A percentile compares a stretch with the other conserved stretches of the same genome.
These are phyloP conservation scores for Coelastrella sp. DNA, from an alignment of 139 green algal genomes.

Conservation along the genomic window DNA sequence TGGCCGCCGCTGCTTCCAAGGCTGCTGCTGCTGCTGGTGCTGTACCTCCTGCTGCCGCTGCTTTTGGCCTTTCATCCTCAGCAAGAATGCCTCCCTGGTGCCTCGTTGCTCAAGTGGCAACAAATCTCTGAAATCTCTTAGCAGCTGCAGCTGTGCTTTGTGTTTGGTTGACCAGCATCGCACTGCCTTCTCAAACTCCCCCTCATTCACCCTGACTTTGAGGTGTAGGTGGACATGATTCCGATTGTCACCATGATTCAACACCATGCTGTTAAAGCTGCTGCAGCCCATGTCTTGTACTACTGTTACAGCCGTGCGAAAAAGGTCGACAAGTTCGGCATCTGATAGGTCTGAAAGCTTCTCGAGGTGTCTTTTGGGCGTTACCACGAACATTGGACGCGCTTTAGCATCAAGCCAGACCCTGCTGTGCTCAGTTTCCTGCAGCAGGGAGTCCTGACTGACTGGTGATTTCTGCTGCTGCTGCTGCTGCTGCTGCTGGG, in stretches of 20 bases:
- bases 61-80: background rate
- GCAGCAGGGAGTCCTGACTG: background rate
- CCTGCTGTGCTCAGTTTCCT: slow-evolving; percentile 4
- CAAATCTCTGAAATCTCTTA: background rate
- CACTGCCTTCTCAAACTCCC: slow-evolving; percentile 9
- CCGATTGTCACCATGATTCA: slow-evolving; percentile 33
- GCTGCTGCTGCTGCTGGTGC: background rate
- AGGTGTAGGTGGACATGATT: slow-evolving; percentile 37
- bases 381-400: slow-evolving; percentile 11
- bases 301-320: slow-evolving; percentile 22
- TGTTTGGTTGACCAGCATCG: background rate
- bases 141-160: background rate
- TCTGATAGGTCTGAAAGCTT: slow-evolving; percentile 22
- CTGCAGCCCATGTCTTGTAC: background rate
- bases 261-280: slow-evolving; percentile 29
- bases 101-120: background rate
- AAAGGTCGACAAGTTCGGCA: slow-evolving; percentile 14
- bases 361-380: slow-evolving; percentile 30
- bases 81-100: background rate
- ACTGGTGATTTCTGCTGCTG: background rate
- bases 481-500: background rate
- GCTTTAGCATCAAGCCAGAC: slow-evolving; percentile 33
- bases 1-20: background rate
- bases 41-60: background rate
- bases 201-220: background rate